Conservation (phyloP, 805 yeast genomes). For the Candida loeiensis region DNA sequence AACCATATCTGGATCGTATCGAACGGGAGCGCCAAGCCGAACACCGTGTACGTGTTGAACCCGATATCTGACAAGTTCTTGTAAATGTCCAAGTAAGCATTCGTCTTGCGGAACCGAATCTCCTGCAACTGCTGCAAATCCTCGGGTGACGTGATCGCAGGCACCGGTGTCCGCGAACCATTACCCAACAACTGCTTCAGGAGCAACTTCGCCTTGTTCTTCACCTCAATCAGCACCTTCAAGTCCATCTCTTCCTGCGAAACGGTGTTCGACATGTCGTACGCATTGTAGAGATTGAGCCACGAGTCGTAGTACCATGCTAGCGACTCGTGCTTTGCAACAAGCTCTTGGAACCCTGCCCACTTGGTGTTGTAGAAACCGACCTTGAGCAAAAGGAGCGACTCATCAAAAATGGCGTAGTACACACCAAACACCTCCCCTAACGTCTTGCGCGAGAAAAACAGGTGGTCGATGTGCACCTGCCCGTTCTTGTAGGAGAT, state of each 20-base stretch:
- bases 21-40: conserved; percentile 31
- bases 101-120: conserved; percentile 34
- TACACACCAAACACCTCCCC: conserved; percentile 55
- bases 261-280: conserved; percentile 39
- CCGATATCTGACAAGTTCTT: conserved; percentile 38
- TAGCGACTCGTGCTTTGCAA: conserved; percentile 55
- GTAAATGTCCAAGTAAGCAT: conserved; percentile 37
- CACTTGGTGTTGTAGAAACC: conserved; percentile 33
- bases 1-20: conserved; percentile 44
- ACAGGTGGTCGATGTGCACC: conserved; percentile 13
- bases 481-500: conserved; percentile 11
- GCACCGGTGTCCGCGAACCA: conserved; percentile 11
- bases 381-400: conserved; percentile 52
- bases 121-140: conserved; percentile 26
- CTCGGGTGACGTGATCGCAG: conserved; percentile 17
- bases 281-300: conserved; percentile 51
- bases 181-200: conserved; percentile 38
- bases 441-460: conserved; percentile 44
- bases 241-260: conserved; percentile 49
- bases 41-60: conserved; percentile 42
- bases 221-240: conserved; percentile 59
- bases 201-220: conserved; percentile 46
- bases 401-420: conserved; percentile 65
- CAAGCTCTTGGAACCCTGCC: conserved; percentile 28
- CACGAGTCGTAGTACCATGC: conserved; percentile 70